Evolutionary conservation across 2,329 filamentous ascomycete genomes (phyloP).

Genomic region (Bipolaris oryzae): DNA sequence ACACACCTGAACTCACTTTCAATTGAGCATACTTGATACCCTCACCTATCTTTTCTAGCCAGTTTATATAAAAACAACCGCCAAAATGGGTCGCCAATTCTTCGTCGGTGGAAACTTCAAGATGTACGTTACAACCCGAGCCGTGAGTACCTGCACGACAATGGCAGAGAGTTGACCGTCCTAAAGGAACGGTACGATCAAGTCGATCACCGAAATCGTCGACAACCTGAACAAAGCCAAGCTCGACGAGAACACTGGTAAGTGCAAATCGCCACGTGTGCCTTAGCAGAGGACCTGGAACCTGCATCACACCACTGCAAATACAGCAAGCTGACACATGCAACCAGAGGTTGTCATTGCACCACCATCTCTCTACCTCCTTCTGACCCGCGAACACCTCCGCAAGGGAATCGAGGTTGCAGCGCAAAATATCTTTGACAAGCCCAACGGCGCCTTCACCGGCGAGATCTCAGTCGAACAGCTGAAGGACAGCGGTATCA

Average conservation of each 20-base stretch:
- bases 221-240: constrained; percentile 84
- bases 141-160: constrained; percentile 26
- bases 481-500: constrained; percentile 85
- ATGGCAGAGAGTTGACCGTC: constrained; percentile 23
- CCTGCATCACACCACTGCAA: constrained; percentile 5
- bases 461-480: constrained; percentile 94
- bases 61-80: constrained; percentile 45
- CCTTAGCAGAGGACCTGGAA: not conserved
- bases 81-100: constrained; percentile 91
- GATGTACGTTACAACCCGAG: constrained; percentile 67
- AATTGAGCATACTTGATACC: constrained; percentile 11
- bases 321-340: constrained; percentile 11
- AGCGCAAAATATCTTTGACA: constrained; percentile 96
- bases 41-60: constrained; percentile 11
- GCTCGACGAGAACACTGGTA: constrained; percentile 76
- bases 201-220: constrained; percentile 90
- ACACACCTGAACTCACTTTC: constrained; percentile 17
- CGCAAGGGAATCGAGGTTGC: constrained; percentile 80
- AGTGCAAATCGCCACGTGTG: not conserved
- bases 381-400: constrained; percentile 80
- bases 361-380: constrained; percentile 88
- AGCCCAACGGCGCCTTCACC: constrained; percentile 95
- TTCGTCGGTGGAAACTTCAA: constrained; percentile 99
- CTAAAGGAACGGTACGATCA: constrained; percentile 86
- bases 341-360: constrained; percentile 89